Percentiles rank a stretch among this genome's conserved stretches.
Evolutionary conservation across 805 yeast species (phyloP).

Genomic region (Maudiozyma pseudohumilis): DNA sequence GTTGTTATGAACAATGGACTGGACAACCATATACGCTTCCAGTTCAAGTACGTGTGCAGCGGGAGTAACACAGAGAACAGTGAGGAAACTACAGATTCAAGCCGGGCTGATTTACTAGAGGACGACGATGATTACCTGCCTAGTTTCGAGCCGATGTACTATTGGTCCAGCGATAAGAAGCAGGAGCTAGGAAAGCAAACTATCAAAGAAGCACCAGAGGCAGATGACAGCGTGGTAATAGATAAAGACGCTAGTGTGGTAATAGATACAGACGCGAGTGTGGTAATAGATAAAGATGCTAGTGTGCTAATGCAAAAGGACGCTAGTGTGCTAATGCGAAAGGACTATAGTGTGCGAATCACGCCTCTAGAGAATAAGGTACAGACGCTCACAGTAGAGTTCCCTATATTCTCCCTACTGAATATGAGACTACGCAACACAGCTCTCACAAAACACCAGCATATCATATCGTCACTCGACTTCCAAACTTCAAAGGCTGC

Average conservation of each 20-base stretch:
- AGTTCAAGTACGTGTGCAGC: background rate
- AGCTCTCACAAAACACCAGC: conserved; percentile 11
- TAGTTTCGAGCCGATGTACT: conserved; percentile 22
- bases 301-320: background rate
- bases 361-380: background rate
- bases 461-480: conserved; percentile 26
- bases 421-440: conserved; percentile 27
- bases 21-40: conserved; percentile 19
- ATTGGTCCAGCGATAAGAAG: conserved; percentile 6
- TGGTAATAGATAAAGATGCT: background rate
- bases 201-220: background rate
- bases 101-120: background rate
- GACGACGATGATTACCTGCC: conserved; percentile 14
- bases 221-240: background rate
- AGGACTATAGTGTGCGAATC: background rate
- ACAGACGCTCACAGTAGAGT: conserved; percentile 8
- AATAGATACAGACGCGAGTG: background rate
- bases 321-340: background rate
- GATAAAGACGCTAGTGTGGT: background rate
- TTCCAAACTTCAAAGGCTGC: conserved; percentile 25
- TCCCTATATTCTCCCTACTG: conserved; percentile 25
- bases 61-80: background rate
- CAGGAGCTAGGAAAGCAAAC: background rate
- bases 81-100: background rate
- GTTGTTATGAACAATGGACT: conserved; percentile 29